A percentile compares a stretch with the other conserved stretches of the same genome.
phyloP scores from a whole-genome alignment of 225 moss, liverwort and hornwort genomes.

The Bryoerythrophyllum caledonicum region DNA sequence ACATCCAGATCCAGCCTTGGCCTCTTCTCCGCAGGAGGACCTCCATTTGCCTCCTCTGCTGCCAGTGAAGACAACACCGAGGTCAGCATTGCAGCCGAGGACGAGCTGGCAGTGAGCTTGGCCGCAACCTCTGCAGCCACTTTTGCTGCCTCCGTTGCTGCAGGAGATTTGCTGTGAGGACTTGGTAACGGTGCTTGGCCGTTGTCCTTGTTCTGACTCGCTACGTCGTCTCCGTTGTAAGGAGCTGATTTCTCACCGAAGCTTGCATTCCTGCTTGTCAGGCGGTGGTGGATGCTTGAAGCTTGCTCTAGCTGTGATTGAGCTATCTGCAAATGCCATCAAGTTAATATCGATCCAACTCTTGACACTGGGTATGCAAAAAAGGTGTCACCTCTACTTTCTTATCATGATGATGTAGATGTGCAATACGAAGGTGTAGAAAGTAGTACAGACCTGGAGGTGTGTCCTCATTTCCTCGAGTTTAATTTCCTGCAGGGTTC shows the following conservation, averaged over 20 bases:
- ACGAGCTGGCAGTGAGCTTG: constrained; percentile 74
- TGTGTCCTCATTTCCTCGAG: constrained; percentile 75
- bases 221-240: constrained; percentile 32
- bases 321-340: constrained; percentile 59
- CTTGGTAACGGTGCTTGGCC: constrained; percentile 34
- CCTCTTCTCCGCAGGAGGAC: constrained; percentile 47
- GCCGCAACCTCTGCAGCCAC: constrained; percentile 88
- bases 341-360: background rate
- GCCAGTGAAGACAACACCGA: constrained; percentile 87
- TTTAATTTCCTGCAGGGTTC: constrained; percentile 60
- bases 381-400: constrained; percentile 12
- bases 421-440: background rate
- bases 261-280: constrained; percentile 59
- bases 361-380: background rate
- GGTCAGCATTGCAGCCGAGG: constrained; percentile 82
- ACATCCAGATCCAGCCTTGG: constrained; percentile 60
- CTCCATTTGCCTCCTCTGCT: constrained; percentile 67
- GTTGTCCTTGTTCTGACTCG: constrained; percentile 50
- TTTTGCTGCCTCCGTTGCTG: constrained; percentile 54
- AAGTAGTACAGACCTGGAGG: constrained; percentile 62
- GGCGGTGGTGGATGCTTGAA: constrained; percentile 63
- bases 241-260: constrained; percentile 42
- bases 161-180: constrained; percentile 29
- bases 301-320: constrained; percentile 82
- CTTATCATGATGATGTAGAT: background rate